A percentile compares a stretch with the other conserved stretches of the same genome.
These are phyloP conservation scores for Chimonanthus salicifolius DNA, from an alignment of 164 flowering plant genomes.

Conservation along the genomic window DNA sequence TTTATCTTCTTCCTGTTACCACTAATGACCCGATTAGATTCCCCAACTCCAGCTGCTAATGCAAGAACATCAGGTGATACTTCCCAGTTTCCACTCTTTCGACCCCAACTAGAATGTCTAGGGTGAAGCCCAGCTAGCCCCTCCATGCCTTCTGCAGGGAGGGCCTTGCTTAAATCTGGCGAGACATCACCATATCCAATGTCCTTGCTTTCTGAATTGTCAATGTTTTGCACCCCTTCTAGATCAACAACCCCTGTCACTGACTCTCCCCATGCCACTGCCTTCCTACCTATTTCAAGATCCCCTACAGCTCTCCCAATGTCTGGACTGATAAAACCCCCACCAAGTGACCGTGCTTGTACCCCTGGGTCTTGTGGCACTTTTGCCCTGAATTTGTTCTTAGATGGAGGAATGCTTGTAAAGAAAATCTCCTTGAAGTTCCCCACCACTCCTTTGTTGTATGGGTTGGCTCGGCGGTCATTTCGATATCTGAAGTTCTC, in stretches of 20 bases:
- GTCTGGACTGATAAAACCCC: constrained; percentile 53
- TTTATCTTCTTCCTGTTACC: constrained; percentile 8
- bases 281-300: constrained; percentile 83
- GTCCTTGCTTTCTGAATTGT: constrained; percentile 43
- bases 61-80: constrained; percentile 83
- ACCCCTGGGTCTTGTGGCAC: constrained; percentile 40
- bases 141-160: constrained; percentile 39
- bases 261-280: constrained; percentile 45
- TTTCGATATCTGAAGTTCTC: constrained; percentile 63
- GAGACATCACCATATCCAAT: constrained; percentile 24
- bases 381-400: constrained; percentile 57
- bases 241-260: constrained; percentile 18
- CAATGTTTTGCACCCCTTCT: constrained; percentile 45
- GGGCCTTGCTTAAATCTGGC: constrained; percentile 47
- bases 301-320: constrained; percentile 54
- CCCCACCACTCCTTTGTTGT: constrained; percentile 39
- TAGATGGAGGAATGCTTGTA: constrained; percentile 40
- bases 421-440: constrained; percentile 55
- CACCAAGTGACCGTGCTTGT: constrained; percentile 34
- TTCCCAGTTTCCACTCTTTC: constrained; percentile 92
- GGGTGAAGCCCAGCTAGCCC: constrained; percentile 49
- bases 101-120: constrained; percentile 83
- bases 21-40: constrained; percentile 38
- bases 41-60: constrained; percentile 63
- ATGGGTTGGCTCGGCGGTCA: constrained; percentile 54